Percentiles rank a stretch among this genome's conserved stretches.
These are phyloP conservation scores for Amaranthus hypochondriacus DNA, from an alignment of 148 eudicot genomes.

Conservation along the genomic window DNA sequence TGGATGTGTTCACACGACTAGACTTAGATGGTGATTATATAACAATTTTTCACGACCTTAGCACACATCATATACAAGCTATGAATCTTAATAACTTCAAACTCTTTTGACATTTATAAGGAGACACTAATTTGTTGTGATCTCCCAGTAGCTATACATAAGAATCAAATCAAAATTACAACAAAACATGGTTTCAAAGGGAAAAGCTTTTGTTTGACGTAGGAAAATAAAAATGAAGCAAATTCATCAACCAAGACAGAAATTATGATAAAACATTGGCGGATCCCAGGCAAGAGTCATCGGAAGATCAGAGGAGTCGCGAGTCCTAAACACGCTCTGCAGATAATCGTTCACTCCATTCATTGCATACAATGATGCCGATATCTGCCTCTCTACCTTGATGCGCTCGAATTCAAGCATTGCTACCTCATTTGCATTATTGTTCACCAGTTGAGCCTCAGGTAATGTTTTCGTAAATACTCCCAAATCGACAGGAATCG, in stretches of 20 bases:
- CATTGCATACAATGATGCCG: constrained; percentile 52
- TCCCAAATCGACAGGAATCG: constrained; percentile 8
- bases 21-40: too few relatives aligned
- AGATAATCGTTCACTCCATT: constrained; percentile 48
- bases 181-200: not conserved
- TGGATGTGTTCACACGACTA: too few relatives aligned
- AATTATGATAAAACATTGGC: constrained; percentile 9
- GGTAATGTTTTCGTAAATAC: not conserved
- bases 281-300: constrained; percentile 14
- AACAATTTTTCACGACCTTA: too few relatives aligned
- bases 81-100: not conserved
- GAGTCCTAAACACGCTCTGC: constrained; percentile 27
- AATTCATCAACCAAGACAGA: constrained; percentile 5
- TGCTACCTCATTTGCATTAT: constrained; percentile 13
- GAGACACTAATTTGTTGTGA: not conserved
- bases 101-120: not conserved
- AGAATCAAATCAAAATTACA: not conserved
- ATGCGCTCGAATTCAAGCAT: constrained; percentile 42
- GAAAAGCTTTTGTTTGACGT: not conserved
- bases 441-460: constrained; percentile 2
- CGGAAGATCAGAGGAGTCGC: constrained; percentile 21
- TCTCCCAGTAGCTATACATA: constrained; percentile 5
- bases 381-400: constrained; percentile 54
- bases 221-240: not conserved
- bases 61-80: not conserved